Conservation (phyloP, 768 basidiomycete genomes). For the Amanita subjunquillea region DNA sequence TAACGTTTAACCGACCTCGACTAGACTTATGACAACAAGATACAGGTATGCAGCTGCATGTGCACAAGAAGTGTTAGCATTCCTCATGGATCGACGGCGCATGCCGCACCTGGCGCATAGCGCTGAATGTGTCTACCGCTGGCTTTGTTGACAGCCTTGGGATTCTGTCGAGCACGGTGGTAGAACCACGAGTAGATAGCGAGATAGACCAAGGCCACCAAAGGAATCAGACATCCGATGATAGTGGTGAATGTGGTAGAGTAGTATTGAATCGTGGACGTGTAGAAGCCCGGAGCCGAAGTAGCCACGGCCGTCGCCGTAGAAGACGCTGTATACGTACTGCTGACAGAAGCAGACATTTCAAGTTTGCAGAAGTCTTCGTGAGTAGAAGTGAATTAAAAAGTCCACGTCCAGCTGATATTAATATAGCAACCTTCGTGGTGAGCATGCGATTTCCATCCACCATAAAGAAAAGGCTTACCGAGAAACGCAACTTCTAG, state of each 20-base stretch:
- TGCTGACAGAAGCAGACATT: not conserved
- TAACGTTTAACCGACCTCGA: conserved; percentile 24
- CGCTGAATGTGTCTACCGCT: conserved; percentile 35
- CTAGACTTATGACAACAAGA: conserved; percentile 36
- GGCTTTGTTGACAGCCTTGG: conserved; percentile 38
- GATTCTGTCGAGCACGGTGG: conserved; percentile 33
- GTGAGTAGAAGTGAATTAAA: not conserved
- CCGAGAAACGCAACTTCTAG: not conserved
- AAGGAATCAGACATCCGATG: conserved; percentile 23
- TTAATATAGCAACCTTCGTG: not conserved
- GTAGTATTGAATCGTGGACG: conserved; percentile 17
- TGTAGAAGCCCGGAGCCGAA: not conserved
- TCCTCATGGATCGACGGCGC: not conserved
- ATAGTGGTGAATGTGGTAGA: conserved; percentile 25
- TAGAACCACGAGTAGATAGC: conserved; percentile 40
- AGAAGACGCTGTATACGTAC: not conserved
- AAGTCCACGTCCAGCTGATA: conserved; percentile 3
- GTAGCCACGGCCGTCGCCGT: not conserved
- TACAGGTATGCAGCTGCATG: conserved; percentile 38
- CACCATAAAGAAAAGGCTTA: not conserved
- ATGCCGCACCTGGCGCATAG: conserved; percentile 40
- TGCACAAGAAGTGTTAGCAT: conserved; percentile 10
- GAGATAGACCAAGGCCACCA: conserved; percentile 36
- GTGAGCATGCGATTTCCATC: not conserved
- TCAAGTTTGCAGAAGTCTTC: not conserved